These are phyloP conservation scores for Tilletia setariae DNA, from an alignment of 1,284 basidiomycete genomes.

Conservation along the genomic window DNA sequence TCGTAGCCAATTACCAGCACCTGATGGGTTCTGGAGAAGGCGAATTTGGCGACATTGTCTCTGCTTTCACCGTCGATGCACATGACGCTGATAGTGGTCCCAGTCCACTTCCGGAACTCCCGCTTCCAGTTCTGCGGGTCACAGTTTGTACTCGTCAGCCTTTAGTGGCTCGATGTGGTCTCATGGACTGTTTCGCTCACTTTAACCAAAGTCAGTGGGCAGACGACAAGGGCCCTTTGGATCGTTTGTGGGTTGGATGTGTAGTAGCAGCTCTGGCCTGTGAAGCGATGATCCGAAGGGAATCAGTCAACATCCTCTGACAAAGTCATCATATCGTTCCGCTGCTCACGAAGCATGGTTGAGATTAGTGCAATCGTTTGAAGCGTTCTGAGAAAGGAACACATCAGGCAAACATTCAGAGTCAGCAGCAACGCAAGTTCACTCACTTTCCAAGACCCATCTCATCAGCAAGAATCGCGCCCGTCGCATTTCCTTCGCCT, in stretches of 20 bases:
- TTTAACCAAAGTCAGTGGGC: slow-evolving; percentile 84
- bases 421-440: not conserved
- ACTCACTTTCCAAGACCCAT: slow-evolving; percentile 66
- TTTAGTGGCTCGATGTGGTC: too few species aligned
- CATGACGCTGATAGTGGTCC: slow-evolving; percentile 74
- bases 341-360: slow-evolving; percentile 44
- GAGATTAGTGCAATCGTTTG: slow-evolving; percentile 50
- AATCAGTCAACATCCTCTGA: too few species aligned
- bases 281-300: not conserved
- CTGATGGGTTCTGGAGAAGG: slow-evolving; percentile 62
- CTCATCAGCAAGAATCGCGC: slow-evolving; percentile 98
- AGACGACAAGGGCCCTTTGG: slow-evolving; percentile 66
- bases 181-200: not conserved
- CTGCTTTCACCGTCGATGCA: slow-evolving; percentile 66
- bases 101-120: slow-evolving; percentile 83
- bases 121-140: slow-evolving; percentile 75
- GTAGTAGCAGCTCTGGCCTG: slow-evolving; percentile 43
- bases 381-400: slow-evolving; percentile 29
- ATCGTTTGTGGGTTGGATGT: slow-evolving; percentile 37
- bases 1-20: slow-evolving; percentile 96
- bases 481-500: slow-evolving; percentile 71
- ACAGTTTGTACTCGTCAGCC: not conserved
- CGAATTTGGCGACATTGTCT: slow-evolving; percentile 40
- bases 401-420: slow-evolving; percentile 15
- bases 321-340: too few species aligned